These are phyloP conservation scores for Mollisia scopiformis DNA, from an alignment of 2,329 filamentous ascomycete genomes.

Conservation along the genomic window DNA sequence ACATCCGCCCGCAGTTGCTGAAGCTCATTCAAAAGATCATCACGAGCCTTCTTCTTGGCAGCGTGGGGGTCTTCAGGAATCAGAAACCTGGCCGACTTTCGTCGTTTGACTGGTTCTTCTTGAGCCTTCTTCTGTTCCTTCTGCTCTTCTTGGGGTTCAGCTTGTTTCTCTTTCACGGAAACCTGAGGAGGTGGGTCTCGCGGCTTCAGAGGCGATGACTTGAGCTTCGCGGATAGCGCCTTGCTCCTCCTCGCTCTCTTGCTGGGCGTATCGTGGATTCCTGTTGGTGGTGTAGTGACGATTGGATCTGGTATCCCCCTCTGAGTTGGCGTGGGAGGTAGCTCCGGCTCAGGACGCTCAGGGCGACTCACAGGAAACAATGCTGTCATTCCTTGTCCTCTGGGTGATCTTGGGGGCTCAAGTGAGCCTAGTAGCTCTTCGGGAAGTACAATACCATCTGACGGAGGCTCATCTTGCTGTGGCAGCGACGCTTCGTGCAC, in stretches of 20 bases:
- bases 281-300: constrained; percentile 56
- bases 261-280: constrained; percentile 63
- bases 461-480: too few relatives aligned
- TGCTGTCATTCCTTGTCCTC: neutral
- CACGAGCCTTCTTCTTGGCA: constrained; percentile 55
- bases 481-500: neutral
- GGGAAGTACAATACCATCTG: neutral
- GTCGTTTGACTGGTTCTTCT: constrained; percentile 20
- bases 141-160: neutral
- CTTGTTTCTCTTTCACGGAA: constrained; percentile 24
- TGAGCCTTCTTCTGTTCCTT: neutral
- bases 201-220: constrained; percentile 38
- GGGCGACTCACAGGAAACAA: constrained; percentile 3
- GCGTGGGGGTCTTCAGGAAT: constrained; percentile 34
- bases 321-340: constrained; percentile 61
- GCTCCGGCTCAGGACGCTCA: constrained; percentile 54
- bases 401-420: neutral
- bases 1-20: constrained; percentile 61
- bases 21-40: constrained; percentile 58
- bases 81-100: constrained; percentile 33
- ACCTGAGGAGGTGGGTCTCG: constrained; percentile 14
- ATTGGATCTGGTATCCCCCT: constrained; percentile 53
- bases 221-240: constrained; percentile 29
- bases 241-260: constrained; percentile 48
- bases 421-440: neutral